phyloP scores from a whole-genome alignment of 2,329 filamentous ascomycete species.

The Exutisphaerella laricina region DNA sequence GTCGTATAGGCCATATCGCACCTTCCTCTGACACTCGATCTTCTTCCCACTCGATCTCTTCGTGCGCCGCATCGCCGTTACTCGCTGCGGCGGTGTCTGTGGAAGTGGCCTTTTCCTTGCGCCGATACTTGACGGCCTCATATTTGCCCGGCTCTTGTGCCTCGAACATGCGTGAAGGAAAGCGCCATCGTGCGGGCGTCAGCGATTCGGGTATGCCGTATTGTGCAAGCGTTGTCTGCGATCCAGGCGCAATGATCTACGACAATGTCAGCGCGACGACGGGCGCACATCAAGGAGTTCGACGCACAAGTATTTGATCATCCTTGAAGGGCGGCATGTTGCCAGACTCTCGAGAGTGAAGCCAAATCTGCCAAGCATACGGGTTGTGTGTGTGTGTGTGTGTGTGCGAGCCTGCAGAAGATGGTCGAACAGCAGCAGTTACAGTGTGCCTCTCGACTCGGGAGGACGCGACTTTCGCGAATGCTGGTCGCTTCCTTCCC shows the following conservation, averaged over 20 bases:
- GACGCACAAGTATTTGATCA: conserved; percentile 28
- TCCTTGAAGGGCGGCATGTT: conserved; percentile 33
- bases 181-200: conserved; percentile 78
- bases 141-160: conserved; percentile 70
- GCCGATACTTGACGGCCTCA: conserved; percentile 73
- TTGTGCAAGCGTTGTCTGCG: conserved; percentile 84
- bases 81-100: conserved; percentile 12
- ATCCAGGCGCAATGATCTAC: conserved; percentile 70
- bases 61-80: conserved; percentile 43
- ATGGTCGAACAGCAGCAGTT: too few relatives aligned
- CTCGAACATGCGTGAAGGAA: conserved; percentile 90
- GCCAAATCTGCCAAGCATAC: too few relatives aligned
- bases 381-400: neutral
- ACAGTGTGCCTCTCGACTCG: too few relatives aligned
- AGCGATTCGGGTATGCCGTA: conserved; percentile 84
- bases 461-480: too few relatives aligned
- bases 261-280: conserved; percentile 2
- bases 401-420: neutral
- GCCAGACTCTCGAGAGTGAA: too few relatives aligned
- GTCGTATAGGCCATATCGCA: conserved; percentile 77
- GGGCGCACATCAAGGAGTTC: neutral
- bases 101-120: conserved; percentile 32
- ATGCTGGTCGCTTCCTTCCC: neutral
- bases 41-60: conserved; percentile 71
- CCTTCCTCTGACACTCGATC: conserved; percentile 82